Conservation (phyloP, 495 filamentous ascomycete genomes). For the Neohortaea acidophila region DNA sequence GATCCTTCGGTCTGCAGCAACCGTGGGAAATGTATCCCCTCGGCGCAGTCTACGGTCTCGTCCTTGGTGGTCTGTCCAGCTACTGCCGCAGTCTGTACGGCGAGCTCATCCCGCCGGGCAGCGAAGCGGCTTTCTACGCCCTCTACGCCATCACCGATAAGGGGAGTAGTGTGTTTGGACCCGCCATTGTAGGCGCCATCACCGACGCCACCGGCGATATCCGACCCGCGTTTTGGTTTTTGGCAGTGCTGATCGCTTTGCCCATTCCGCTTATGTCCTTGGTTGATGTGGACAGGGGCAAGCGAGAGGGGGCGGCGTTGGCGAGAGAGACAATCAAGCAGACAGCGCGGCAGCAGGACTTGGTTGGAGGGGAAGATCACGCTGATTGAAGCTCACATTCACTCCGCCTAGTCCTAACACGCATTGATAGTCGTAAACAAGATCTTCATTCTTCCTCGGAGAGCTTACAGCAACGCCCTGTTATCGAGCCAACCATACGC, state of each 20-base stretch:
- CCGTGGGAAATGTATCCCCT: slow-evolving; percentile 96
- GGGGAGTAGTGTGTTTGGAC: slow-evolving; percentile 85
- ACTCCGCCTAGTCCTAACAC: no score
- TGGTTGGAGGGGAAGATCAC: no score
- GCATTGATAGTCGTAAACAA: no score
- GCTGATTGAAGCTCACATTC: no score
- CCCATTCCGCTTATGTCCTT: slow-evolving; percentile 72
- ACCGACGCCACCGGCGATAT: slow-evolving; percentile 85
- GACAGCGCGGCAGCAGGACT: no score
- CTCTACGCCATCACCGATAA: slow-evolving; percentile 97
- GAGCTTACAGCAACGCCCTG: no score
- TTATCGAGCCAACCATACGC: no score
- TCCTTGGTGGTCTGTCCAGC: slow-evolving; percentile 80
- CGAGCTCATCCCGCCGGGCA: slow-evolving; percentile 83
- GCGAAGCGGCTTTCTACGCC: slow-evolving; percentile 89
- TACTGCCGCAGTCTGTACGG: slow-evolving; percentile 90
- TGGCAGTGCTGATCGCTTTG: slow-evolving; percentile 65
- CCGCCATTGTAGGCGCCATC: slow-evolving; percentile 81
- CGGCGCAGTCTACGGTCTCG: slow-evolving; percentile 79
- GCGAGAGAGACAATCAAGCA: slow-evolving; percentile 32
- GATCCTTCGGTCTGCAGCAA: slow-evolving; percentile 71
- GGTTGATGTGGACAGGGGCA: slow-evolving; percentile 82
- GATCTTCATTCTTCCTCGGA: no score
- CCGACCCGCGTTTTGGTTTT: slow-evolving; percentile 81
- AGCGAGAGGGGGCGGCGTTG: slow-evolving; percentile 56